phyloP scores from a whole-genome alignment of 2,329 filamentous ascomycete genomes.

The Diaporthe capsici region DNA sequence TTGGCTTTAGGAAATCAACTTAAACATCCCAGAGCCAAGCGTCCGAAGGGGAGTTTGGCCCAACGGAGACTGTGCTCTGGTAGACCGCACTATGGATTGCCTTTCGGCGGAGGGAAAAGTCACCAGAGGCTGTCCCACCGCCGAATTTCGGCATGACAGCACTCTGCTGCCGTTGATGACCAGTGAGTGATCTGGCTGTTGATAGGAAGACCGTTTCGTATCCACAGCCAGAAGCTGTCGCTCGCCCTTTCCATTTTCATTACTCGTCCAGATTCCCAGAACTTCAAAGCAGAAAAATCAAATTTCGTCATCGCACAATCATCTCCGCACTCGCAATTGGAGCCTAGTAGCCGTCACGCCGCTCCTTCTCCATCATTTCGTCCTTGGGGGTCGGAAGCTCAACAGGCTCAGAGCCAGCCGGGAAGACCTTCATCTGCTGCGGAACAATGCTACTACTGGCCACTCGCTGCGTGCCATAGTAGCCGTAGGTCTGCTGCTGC shows the following conservation, averaged over 20 bases:
- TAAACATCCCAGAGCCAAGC: background rate
- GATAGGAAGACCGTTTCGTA: background rate
- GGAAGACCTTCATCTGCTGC: slow-evolving; percentile 5
- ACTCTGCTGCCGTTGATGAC: background rate
- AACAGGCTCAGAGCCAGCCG: background rate
- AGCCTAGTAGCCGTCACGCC: background rate
- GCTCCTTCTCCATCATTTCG: background rate
- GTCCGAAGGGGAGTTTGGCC: background rate
- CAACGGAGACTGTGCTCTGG: slow-evolving; percentile 15
- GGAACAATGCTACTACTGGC: background rate
- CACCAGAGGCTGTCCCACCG: background rate
- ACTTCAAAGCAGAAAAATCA: slow-evolving; percentile 2
- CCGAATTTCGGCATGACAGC: background rate
- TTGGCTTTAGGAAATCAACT: background rate
- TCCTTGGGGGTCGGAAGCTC: slow-evolving; percentile 8
- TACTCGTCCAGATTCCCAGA: slow-evolving; percentile 22
- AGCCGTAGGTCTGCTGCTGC: slow-evolving; percentile 23
- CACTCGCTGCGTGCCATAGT: slow-evolving; percentile 20
- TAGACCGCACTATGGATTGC: background rate
- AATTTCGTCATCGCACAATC: background rate
- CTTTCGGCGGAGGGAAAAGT: background rate
- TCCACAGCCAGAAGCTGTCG: background rate
- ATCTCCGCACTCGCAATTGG: too few species aligned
- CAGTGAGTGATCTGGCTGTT: slow-evolving; percentile 1
- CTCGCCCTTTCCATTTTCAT: background rate